Evolutionary conservation across 1,284 basidiomycete species (phyloP).

Genomic region (Sporisorium scitamineum): DNA sequence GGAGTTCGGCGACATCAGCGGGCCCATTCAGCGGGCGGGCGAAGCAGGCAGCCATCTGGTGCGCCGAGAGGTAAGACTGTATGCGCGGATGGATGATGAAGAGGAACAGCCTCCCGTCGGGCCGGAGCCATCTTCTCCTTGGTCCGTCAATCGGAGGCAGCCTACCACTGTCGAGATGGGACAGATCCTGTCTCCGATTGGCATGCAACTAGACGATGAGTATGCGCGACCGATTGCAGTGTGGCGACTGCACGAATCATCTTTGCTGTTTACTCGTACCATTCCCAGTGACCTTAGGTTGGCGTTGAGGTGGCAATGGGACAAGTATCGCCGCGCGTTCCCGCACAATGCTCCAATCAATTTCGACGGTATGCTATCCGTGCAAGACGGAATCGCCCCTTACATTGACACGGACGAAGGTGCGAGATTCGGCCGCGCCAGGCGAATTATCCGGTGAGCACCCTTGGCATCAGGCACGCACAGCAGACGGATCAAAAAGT

Average conservation of each 20-base stretch:
- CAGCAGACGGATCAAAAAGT: neutral
- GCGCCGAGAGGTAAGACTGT: neutral
- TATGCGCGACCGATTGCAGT: conserved; percentile 11
- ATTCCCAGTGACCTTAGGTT: neutral
- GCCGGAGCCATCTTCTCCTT: neutral
- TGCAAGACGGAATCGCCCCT: neutral
- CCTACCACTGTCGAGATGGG: neutral
- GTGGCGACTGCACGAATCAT: conserved; percentile 7
- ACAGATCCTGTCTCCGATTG: neutral
- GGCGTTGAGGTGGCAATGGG: neutral
- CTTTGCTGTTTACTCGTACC: neutral
- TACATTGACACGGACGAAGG: conserved; percentile 12
- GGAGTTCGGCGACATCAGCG: conserved; percentile 2
- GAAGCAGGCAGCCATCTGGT: neutral
- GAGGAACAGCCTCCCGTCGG: neutral
- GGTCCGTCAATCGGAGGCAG: neutral
- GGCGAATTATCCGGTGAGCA: conserved; percentile 15
- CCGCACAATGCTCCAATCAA: neutral
- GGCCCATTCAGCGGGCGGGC: neutral
- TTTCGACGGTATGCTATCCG: neutral
- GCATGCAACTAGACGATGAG: conserved; percentile 14
- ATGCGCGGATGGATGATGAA: neutral
- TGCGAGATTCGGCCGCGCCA: conserved; percentile 7
- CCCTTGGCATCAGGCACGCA: neutral
- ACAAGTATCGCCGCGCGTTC: neutral